Conservation (phyloP, 129 eudicot species). For the Flaveria linearis region DNA sequence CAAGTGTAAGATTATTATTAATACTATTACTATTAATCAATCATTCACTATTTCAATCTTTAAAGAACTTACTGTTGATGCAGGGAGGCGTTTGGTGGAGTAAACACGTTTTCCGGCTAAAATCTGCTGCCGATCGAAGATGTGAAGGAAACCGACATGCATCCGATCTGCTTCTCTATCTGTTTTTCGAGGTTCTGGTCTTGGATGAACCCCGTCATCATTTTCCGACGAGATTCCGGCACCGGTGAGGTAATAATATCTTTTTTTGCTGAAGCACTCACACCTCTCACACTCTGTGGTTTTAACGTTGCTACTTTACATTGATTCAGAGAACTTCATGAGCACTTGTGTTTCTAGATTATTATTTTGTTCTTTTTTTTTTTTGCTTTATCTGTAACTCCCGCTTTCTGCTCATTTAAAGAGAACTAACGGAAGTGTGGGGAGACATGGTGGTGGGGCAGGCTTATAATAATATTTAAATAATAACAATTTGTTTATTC, state of each 20-base stretch:
- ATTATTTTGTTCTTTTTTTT: constrained; percentile 13
- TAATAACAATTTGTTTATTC: constrained; percentile 30
- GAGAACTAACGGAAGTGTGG: constrained; percentile 34
- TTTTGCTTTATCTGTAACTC: constrained; percentile 54
- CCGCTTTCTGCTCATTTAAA: constrained; percentile 78
- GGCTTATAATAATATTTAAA: background rate
- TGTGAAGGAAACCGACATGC: constrained; percentile 87
- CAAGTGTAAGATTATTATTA: background rate
- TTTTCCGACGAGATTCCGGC: constrained; percentile 42
- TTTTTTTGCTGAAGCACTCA: constrained; percentile 16
- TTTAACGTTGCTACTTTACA: constrained; percentile 32
- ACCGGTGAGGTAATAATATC: constrained; percentile 13
- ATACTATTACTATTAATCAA: too few species aligned
- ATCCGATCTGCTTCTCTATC: constrained; percentile 75
- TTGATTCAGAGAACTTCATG: constrained; percentile 24
- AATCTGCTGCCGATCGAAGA: constrained; percentile 82
- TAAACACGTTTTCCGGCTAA: constrained; percentile 61
- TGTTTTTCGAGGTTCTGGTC: constrained; percentile 79
- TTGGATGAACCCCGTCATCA: constrained; percentile 60
- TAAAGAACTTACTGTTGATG: constrained; percentile 50
- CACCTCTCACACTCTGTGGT: constrained; percentile 18
- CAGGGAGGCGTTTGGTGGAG: constrained; percentile 83
- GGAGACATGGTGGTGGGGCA: constrained; percentile 44
- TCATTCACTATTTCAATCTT: too few species aligned
- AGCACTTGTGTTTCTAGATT: constrained; percentile 12